phyloP scores from a whole-genome alignment of 2,329 filamentous ascomycete genomes.

The Sclerotinia glacialis region DNA sequence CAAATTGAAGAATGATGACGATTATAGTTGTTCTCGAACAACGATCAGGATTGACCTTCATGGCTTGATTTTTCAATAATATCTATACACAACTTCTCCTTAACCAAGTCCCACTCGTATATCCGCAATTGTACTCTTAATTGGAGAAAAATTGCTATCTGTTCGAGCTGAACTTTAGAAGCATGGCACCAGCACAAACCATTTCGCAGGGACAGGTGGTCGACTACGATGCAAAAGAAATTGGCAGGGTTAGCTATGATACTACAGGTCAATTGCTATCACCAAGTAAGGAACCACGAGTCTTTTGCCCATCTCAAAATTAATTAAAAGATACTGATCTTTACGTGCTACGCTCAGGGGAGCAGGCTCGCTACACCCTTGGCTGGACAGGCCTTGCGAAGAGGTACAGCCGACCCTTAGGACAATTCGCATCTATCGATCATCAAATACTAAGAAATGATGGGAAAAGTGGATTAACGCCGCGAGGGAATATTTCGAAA shows the following conservation, averaged over 20 bases:
- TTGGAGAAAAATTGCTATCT: too few relatives aligned
- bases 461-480: conserved; percentile 4
- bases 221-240: too few relatives aligned
- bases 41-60: too few relatives aligned
- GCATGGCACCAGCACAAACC: too few relatives aligned
- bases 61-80: too few relatives aligned
- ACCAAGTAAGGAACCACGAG: not conserved
- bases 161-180: too few relatives aligned
- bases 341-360: not conserved
- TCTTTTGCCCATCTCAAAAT: not conserved
- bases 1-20: too few relatives aligned
- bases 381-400: not conserved
- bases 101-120: too few relatives aligned
- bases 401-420: conserved; percentile 5
- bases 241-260: conserved; percentile 7
- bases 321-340: not conserved
- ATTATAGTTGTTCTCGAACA: too few relatives aligned
- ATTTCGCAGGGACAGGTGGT: too few relatives aligned
- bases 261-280: conserved; percentile 18
- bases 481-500: not conserved
- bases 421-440: conserved; percentile 7
- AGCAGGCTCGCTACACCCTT: not conserved
- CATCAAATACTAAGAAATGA: not conserved
- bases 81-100: too few relatives aligned
- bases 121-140: too few relatives aligned